Evolutionary conservation across 2,329 filamentous ascomycete species (phyloP).

Genomic region (Monilinia fructicola): DNA sequence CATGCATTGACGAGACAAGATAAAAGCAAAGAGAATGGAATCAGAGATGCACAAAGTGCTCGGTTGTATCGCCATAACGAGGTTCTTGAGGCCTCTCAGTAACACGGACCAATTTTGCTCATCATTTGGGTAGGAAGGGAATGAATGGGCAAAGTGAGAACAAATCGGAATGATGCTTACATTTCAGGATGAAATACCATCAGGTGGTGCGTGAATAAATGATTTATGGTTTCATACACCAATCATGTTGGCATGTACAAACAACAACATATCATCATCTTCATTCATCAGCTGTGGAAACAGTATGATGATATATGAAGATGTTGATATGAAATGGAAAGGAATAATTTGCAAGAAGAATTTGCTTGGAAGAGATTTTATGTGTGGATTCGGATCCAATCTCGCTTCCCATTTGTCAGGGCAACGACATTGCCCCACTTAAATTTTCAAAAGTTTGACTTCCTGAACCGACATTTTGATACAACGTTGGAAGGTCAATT

Average conservation of each 20-base stretch:
- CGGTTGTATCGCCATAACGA: slow-evolving; percentile 17
- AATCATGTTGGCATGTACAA: background rate
- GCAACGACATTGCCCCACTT: background rate
- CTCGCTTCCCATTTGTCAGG: slow-evolving; percentile 19
- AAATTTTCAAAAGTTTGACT: background rate
- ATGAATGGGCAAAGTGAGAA: background rate
- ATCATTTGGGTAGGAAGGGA: slow-evolving; percentile 5
- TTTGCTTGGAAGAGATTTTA: slow-evolving; percentile 15
- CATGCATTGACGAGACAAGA: background rate
- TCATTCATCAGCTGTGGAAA: background rate
- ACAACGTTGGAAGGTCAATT: too few relatives aligned
- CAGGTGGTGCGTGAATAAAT: background rate
- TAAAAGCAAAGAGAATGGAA: background rate
- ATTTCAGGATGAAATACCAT: background rate
- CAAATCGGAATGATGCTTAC: background rate
- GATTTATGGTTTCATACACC: background rate
- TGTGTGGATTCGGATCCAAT: slow-evolving; percentile 1
- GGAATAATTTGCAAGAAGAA: background rate
- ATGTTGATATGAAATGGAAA: background rate
- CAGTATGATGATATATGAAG: background rate
- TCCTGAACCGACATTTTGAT: background rate
- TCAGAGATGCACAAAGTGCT: slow-evolving; percentile 20
- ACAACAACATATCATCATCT: background rate
- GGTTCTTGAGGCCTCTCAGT: slow-evolving; percentile 23
- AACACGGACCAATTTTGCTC: slow-evolving; percentile 23